Base-by-base conservation (phyloP, 768 basidiomycete species). In the Imleria badia region DNA sequence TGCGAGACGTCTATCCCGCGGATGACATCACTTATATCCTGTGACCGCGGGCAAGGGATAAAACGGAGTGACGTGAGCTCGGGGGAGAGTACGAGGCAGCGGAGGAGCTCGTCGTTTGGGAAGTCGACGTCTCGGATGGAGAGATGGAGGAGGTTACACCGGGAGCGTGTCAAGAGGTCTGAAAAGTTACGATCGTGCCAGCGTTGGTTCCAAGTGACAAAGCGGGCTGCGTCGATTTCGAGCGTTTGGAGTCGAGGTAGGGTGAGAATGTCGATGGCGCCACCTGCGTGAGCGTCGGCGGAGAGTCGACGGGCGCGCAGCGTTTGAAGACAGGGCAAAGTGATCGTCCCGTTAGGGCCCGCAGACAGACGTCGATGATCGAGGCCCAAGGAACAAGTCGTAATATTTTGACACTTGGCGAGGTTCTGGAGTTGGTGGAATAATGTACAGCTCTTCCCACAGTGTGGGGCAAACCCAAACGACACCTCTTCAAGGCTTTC, bases 191-290 rank as follows among this genome's bases (percentile, higher is more conserved):
- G 51, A 12, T 42, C 8, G 8, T 61, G 57, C 62, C 65, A 58
- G 5, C 6, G 33, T 11, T 20, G 1, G 13, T 43, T 23, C 47
- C 34, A 33, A 13, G 12, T 20, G 5, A 59, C 10, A 0, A 52
- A 39, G 12, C 5, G 3, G 17, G 45, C 48, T n/a, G 58, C 48
- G 7, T 64, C 60, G 12, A 67, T 60, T 34, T 58, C 60, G 7
- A 66, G 60, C 9, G 53, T 60, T 34, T 56, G 45, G 13, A 63
- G 59, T n/a, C 47, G 56, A 2, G 66, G 66, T 6, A 65, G 48
- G 26, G 61, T 22, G 5, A 67, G 55, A 13, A 11, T 46, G n/a
- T 61, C 45, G 39, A 66, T 51, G 1, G 26, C 22, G 3, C 22
- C 33, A 11, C 45, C n/a, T 35, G 49, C 57, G 10, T 53, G 34